Conservation (phyloP, 1,284 basidiomycete genomes). For the Hemileccinum hortonii region DNA sequence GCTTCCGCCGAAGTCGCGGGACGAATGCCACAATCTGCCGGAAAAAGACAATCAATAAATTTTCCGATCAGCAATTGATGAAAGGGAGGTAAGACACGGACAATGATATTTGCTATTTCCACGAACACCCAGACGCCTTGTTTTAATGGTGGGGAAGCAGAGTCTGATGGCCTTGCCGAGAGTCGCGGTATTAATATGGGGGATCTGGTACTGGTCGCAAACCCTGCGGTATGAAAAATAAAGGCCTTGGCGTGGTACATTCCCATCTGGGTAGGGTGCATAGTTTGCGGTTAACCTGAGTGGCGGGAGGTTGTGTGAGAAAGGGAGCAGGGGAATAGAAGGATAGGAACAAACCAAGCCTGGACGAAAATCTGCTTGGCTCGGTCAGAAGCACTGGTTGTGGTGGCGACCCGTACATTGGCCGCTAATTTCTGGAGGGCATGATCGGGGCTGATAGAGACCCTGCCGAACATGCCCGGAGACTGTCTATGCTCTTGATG, state of each 20-base stretch:
- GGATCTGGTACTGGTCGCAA: conserved; percentile 86
- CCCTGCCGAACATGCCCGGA: conserved; percentile 66
- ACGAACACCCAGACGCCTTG: conserved; percentile 83
- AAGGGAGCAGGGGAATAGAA: conserved; percentile 12
- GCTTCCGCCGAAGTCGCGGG: conserved; percentile 85
- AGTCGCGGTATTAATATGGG: conserved; percentile 91
- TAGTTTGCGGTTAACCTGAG: conserved; percentile 82
- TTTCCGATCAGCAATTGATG: conserved; percentile 33
- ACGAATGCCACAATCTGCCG: conserved; percentile 81
- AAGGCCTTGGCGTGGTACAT: conserved; percentile 82
- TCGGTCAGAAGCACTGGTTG: conserved; percentile 82
- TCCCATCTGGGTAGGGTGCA: conserved; percentile 86
- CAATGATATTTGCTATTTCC: conserved; percentile 94
- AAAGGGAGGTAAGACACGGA: conserved; percentile 43
- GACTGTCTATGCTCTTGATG: conserved; percentile 63
- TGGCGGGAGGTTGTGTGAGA: conserved; percentile 17
- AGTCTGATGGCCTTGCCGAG: conserved; percentile 90
- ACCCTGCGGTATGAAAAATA: conserved; percentile 91
- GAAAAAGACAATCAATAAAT: conserved; percentile 37
- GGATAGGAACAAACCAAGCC: conserved; percentile 61
- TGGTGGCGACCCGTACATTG: conserved; percentile 82
- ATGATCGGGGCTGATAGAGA: conserved; percentile 72
- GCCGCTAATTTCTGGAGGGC: conserved; percentile 81
- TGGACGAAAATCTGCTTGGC: conserved; percentile 90
- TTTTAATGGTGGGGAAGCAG: conserved; percentile 93